A percentile compares a stretch with the other conserved stretches of the same genome.
phyloP scores from a whole-genome alignment of 1,284 basidiomycete genomes.

The Rhizopogon parksii region DNA sequence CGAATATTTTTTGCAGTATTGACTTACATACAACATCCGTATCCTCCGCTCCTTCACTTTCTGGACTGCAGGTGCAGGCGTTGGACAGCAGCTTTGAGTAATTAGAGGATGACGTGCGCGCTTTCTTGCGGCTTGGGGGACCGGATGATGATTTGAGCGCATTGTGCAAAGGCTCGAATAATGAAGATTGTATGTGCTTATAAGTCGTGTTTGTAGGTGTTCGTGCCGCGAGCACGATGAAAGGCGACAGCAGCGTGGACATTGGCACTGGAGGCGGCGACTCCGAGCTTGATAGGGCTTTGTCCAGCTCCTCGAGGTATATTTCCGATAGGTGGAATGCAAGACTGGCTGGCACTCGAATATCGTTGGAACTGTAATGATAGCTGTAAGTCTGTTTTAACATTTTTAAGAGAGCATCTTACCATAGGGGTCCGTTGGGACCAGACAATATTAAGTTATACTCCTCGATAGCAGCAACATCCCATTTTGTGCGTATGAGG shows the following conservation, averaged over 20 bases:
- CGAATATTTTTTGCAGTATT: constrained; percentile 64
- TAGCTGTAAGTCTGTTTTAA: constrained; percentile 5
- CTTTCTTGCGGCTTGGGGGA: constrained; percentile 35
- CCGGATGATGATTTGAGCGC: constrained; percentile 33
- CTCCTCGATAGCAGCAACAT: constrained; percentile 42
- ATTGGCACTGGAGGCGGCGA: constrained; percentile 48
- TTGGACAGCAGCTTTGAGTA: constrained; percentile 43
- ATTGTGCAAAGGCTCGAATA: constrained; percentile 60
- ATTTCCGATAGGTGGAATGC: constrained; percentile 86
- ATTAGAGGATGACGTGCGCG: constrained; percentile 33
- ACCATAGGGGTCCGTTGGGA: constrained; percentile 76
- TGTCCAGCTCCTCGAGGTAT: constrained; percentile 87
- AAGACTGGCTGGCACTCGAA: constrained; percentile 71
- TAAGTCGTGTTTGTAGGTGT: constrained; percentile 58
- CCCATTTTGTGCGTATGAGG: constrained; percentile 69
- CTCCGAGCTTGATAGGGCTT: constrained; percentile 39
- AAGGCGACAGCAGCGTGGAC: constrained; percentile 54
- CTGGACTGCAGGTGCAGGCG: constrained; percentile 39
- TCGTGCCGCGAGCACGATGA: constrained; percentile 61
- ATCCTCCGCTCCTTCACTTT: constrained; percentile 32
- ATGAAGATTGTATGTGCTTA: constrained; percentile 57
- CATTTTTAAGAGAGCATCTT: constrained; percentile 19
- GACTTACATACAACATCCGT: constrained; percentile 43
- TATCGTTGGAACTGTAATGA: constrained; percentile 57
- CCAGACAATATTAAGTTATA: constrained; percentile 64